Evolutionary conservation across 2,329 filamentous ascomycete species (phyloP), one percentile per base, ranked within the genome.

Genomic region (Dothistroma septosporum): DNA sequence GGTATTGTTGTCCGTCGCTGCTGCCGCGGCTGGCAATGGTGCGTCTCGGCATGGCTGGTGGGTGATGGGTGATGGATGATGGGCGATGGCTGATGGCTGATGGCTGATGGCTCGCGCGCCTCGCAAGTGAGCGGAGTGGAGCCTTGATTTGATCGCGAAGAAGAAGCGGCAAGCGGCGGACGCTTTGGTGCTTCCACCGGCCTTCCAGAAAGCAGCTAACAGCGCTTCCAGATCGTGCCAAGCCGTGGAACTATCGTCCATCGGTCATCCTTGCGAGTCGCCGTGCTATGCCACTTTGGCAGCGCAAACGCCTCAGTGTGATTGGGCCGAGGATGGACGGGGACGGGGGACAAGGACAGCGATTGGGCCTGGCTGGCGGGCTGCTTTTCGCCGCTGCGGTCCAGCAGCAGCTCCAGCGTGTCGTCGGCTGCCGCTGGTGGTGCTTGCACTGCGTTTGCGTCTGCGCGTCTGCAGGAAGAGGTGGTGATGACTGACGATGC

Each of bases 201-300:
- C 41, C 55, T 57, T 57, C 55, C 41, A 57, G 55, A 57, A 57
- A 57, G 16, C 33, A 53, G 44, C 46, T 57, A 49, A 44, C 19
- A 32, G 31, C 48, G 8, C 21, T 53, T 5, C 11, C 22, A 53
- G 31, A 53, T 53, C 22, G 16, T 35, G 55, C 55, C 55, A 57
- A 57, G 55, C 35, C 24, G 12, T 35, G 28, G 16, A 5, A 50
- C 33, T 44, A 44, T 56, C 33, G 44, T 46, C 54, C 33, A 28
- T 9, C 2, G 33, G 10, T 3, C 33, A 37, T 37, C 33, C 33
- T 37, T 37, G 33, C 32, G 7, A 35, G 6, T 28, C 24, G n/a
- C 24, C 24, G 2, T 28, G 24, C 6, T 9, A 11, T 37, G 35
- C 4, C 35, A 16, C 35, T 37, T 11, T 8, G 35, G 35, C 41